Conservation (phyloP, 345 rosid genomes). For the Populus nigra region DNA sequence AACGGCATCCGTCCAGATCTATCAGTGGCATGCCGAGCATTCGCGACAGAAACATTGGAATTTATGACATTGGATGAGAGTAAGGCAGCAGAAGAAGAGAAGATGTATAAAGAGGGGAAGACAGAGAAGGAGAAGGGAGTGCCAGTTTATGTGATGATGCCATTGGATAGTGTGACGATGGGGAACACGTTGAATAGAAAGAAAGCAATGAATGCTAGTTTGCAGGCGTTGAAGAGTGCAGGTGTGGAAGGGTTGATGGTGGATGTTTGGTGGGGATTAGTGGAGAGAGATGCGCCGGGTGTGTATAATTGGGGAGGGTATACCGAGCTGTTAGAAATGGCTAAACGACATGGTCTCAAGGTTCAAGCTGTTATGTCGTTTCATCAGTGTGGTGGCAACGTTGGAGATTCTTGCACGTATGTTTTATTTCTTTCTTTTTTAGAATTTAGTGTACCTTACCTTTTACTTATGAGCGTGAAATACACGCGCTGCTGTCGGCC, state of each 20-base stretch:
- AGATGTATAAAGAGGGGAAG: constrained; percentile 32
- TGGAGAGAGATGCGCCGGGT: constrained; percentile 83
- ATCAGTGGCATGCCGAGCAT: constrained; percentile 64
- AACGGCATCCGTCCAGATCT: constrained; percentile 55
- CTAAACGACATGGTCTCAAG: constrained; percentile 79
- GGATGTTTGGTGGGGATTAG: constrained; percentile 99
- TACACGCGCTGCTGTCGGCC: neutral
- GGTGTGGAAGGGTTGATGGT: constrained; percentile 97
- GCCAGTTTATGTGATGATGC: constrained; percentile 99
- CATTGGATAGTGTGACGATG: constrained; percentile 87
- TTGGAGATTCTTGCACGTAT: constrained; percentile 88
- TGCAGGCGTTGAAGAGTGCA: constrained; percentile 91
- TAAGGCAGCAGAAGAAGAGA: constrained; percentile 17
- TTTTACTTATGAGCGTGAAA: neutral
- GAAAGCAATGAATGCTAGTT: constrained; percentile 94
- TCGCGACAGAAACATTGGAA: constrained; percentile 31
- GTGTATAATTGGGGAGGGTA: constrained; percentile 95
- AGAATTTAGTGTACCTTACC: neutral
- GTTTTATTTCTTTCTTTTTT: constrained; percentile 15
- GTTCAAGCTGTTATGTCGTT: constrained; percentile 99
- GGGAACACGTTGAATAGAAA: constrained; percentile 70
- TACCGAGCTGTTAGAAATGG: constrained; percentile 82
- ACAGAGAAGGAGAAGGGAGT: constrained; percentile 44
- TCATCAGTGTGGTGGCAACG: constrained; percentile 99
- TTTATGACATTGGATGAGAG: constrained; percentile 16